Percentiles rank a stretch among this genome's conserved stretches.
Conservation (phyloP, 345 rosid genomes). For the Anastatica hierochuntica region DNA sequence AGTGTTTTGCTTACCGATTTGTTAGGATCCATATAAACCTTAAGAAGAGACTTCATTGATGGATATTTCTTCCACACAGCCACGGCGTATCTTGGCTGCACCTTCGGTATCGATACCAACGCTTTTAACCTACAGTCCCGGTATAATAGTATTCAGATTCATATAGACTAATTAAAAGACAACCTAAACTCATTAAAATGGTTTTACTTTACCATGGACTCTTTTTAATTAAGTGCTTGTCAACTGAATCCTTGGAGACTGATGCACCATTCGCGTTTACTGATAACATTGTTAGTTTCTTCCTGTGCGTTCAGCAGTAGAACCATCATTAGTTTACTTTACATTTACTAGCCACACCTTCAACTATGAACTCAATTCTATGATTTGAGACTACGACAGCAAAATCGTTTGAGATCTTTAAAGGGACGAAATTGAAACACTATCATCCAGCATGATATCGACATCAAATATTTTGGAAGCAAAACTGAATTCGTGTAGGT, state of each 20-base stretch:
- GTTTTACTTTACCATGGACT: conserved; percentile 27
- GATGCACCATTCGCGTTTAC: conserved; percentile 66
- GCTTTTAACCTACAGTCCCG: conserved; percentile 77
- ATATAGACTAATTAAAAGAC: neutral
- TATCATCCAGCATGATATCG: neutral
- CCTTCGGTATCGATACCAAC: conserved; percentile 86
- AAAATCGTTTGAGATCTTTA: no score
- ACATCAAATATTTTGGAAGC: neutral
- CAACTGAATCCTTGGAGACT: conserved; percentile 49
- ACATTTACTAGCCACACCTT: no score
- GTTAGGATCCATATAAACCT: conserved; percentile 65
- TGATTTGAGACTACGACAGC: neutral
- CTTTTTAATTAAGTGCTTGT: conserved; percentile 52
- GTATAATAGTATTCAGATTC: neutral
- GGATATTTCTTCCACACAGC: conserved; percentile 88
- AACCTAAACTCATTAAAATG: neutral
- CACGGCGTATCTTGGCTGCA: conserved; percentile 82
- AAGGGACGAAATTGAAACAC: neutral
- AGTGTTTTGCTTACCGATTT: conserved; percentile 48
- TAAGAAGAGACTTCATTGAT: conserved; percentile 89
- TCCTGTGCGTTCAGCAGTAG: conserved; percentile 34
- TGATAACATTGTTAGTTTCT: conserved; percentile 56
- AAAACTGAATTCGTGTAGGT: neutral
- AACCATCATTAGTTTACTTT: neutral
- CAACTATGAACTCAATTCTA: no score